Conservation (phyloP, 164 flowering plant genomes). For the Cinnamomum micranthum region DNA sequence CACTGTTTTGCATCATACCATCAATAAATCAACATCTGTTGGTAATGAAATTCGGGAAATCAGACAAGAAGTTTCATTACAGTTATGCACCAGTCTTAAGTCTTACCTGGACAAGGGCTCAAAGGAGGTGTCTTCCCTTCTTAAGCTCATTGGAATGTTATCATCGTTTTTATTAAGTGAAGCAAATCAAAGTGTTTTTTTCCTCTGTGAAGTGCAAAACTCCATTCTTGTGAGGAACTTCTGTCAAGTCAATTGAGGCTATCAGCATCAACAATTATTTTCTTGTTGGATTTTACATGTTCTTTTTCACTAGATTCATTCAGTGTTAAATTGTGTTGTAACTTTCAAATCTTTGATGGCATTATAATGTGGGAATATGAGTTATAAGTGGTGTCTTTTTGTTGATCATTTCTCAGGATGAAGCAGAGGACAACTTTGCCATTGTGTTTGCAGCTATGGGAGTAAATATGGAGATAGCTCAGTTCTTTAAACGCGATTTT, state of each 20-base stretch:
- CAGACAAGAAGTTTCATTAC: no score
- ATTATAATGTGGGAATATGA: neutral
- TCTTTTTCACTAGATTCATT: no score
- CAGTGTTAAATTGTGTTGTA: neutral
- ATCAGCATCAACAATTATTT: neutral
- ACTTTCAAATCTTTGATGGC: neutral
- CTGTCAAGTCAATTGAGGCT: neutral
- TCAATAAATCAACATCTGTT: neutral
- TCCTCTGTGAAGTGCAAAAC: neutral
- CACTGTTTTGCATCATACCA: conserved; percentile 12
- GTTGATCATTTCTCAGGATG: conserved; percentile 43
- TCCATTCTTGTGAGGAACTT: neutral
- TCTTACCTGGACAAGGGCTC: neutral
- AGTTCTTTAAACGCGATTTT: conserved; percentile 98
- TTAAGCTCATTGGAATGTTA: neutral
- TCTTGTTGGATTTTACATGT: neutral
- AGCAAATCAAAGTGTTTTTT: no score
- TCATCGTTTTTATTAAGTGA: neutral
- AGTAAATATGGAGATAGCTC: conserved; percentile 99
- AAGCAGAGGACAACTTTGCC: conserved; percentile 93
- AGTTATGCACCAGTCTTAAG: neutral
- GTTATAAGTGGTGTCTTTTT: no score
- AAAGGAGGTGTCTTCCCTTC: neutral
- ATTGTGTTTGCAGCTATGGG: conserved; percentile 99
- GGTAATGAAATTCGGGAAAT: neutral